Evolutionary conservation across 495 filamentous ascomycete species (phyloP), one percentile per base, ranked within the genome.

Genomic region (Lasiosphaeris hirsuta): DNA sequence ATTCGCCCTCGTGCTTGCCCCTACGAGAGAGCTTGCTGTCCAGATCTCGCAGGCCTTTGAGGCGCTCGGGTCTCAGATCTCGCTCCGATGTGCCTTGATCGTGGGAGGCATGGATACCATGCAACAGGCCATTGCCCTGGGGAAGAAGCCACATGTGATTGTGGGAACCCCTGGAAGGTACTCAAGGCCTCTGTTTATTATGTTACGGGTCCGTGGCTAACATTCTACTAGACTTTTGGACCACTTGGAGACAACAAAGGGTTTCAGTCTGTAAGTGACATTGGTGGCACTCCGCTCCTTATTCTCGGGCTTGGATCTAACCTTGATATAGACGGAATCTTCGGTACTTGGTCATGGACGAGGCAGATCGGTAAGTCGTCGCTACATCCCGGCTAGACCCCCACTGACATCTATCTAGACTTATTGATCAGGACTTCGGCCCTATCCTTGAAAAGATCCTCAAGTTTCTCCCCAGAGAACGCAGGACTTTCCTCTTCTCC

Each of bases 61-160:
- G 62, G 86, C 86, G 0, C 81, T 97, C 7, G 94, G 92, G 1
- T 84, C 87, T 10, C 76, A 89, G 15, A 96, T 98, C 60, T 83
- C 81, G 11, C 90, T 96, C 6, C 78, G 88, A 64, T 87, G 81
- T 61, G 83, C 88, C 10, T 83, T 92, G 7, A 81, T 98, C 35
- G 86, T 97, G 13, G 94, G 94, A 52, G 94, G 94, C 8, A 87
- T 98, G 84, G 93, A 97, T 60, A 96, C 96, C 89, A 86, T 96
- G 0, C 78, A 90, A 1, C 94, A 98, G 68, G 71, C 86, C 1
- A 93, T 98, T 57, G 85, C 90, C 0, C 80, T 98, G 1, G 89
- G 87, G 7, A 96, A 96, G 79, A 92, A 90, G 56, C 93, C 93
- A 3, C 93, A 97, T 57, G 84, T 96, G 10, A 69, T 96, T 36